A percentile compares a stretch with the other conserved stretches of the same genome.
phyloP scores from a whole-genome alignment of 192 early-diverging fungal genomes.

The Coemansia sp. region DNA sequence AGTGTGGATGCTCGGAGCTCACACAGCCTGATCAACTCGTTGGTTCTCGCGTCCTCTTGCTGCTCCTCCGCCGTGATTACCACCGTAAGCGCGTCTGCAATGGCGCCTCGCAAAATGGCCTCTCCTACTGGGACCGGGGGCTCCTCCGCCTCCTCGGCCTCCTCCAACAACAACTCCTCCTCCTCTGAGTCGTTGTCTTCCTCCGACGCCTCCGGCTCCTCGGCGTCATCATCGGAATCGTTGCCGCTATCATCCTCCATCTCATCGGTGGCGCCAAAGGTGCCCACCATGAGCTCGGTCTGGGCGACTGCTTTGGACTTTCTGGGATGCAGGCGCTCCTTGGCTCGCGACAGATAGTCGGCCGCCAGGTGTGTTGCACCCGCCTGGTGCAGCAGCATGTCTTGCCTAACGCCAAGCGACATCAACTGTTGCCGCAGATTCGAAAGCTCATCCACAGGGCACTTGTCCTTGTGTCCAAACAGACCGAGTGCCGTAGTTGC shows the following conservation, averaged over 20 bases:
- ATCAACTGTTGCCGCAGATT: not conserved
- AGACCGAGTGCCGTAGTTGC: constrained; percentile 2
- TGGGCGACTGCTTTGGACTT: not conserved
- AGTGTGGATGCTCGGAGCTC: not conserved
- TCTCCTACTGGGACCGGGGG: not conserved
- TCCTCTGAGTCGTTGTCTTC: not conserved
- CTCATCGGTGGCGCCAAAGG: not conserved
- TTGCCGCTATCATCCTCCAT: not conserved
- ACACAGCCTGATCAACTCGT: not conserved
- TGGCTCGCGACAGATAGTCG: constrained; percentile 12
- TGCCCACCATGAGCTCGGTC: not conserved
- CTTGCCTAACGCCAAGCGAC: constrained; percentile 3
- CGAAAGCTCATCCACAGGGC: not conserved
- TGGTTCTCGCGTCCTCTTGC: not conserved
- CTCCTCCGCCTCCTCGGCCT: too few relatives aligned
- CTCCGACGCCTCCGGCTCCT: not conserved
- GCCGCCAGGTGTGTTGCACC: constrained; percentile 10
- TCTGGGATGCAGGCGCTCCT: not conserved
- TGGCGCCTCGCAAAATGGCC: not conserved
- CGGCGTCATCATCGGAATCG: not conserved
- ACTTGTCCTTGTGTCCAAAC: not conserved
- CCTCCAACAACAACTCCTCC: not conserved
- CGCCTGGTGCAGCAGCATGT: constrained; percentile 10
- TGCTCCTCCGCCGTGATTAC: not conserved
- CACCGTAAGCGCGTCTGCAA: not conserved